Conservation (phyloP, 208 protist genomes). For the Balamuthia mandrillaris region DNA sequence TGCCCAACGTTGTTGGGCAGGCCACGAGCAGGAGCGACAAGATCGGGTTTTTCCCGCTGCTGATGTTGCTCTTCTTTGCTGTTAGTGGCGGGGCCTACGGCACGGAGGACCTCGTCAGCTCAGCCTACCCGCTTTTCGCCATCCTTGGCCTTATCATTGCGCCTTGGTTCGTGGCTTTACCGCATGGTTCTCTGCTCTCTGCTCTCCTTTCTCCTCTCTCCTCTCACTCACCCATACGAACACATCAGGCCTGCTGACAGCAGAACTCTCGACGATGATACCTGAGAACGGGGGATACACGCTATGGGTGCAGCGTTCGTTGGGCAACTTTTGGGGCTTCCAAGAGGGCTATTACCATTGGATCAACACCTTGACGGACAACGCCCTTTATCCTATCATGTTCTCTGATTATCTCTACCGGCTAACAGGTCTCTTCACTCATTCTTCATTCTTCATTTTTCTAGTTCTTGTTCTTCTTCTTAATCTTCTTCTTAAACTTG, state of each 20-base stretch:
- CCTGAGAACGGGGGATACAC: conserved; percentile 12
- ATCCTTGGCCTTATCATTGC: background rate
- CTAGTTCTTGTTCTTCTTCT: no score
- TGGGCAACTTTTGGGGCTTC: background rate
- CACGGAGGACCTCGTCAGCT: conserved; percentile 7
- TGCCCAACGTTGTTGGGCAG: no score
- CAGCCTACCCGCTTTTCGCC: background rate
- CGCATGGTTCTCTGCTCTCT: background rate
- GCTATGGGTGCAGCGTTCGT: background rate
- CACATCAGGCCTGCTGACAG: conserved; percentile 31
- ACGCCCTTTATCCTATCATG: conserved; percentile 16
- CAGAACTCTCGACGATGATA: conserved; percentile 11
- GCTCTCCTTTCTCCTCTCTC: background rate
- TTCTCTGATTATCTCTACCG: conserved; percentile 15
- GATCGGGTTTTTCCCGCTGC: background rate
- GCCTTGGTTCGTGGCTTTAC: no score
- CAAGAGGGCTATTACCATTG: conserved; percentile 1
- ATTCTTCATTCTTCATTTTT: no score
- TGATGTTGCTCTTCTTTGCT: conserved; percentile 18
- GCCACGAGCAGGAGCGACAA: no score
- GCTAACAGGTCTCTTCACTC: background rate
- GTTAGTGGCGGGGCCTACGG: conserved; percentile 22
- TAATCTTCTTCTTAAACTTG: no score
- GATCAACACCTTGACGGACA: no score
- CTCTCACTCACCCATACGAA: no score